Percentiles rank a stretch among this genome's conserved stretches.
phyloP scores from a whole-genome alignment of 768 basidiomycete species.

The Phlebiopsis gigantea region DNA sequence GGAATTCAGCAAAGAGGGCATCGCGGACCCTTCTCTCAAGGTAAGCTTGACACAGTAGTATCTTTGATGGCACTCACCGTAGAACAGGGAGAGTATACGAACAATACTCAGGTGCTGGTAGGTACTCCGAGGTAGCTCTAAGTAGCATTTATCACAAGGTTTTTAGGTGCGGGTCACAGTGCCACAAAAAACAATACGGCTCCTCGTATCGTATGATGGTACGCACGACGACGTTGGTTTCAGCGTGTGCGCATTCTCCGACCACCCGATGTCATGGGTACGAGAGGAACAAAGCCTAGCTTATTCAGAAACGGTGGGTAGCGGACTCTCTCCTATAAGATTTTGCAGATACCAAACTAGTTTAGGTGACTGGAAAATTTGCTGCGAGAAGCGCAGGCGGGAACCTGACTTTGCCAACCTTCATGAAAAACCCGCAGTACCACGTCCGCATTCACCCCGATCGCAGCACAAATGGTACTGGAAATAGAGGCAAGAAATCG shows the following conservation, averaged over 20 bases:
- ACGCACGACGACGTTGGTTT: constrained; percentile 55
- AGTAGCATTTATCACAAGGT: too few relatives aligned
- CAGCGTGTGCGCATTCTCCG: constrained; percentile 58
- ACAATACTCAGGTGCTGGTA: constrained; percentile 42
- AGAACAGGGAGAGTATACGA: constrained; percentile 33
- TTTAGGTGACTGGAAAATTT: constrained; percentile 56
- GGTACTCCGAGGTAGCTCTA: not conserved
- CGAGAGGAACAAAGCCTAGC: constrained; percentile 15
- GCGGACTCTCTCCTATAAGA: not conserved
- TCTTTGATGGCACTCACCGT: not conserved
- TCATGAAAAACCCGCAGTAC: constrained; percentile 91
- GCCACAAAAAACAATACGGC: constrained; percentile 29
- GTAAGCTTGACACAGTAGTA: not conserved
- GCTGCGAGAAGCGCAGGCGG: constrained; percentile 78
- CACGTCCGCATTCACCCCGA: constrained; percentile 51
- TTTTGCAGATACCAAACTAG: not conserved
- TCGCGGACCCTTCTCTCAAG: not conserved
- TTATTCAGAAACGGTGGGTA: constrained; percentile 22
- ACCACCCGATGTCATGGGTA: constrained; percentile 24
- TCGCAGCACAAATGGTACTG: not conserved
- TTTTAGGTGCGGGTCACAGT: not conserved
- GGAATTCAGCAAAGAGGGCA: constrained; percentile 5
- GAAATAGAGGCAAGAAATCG: constrained; percentile 28
- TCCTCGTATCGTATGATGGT: constrained; percentile 70
- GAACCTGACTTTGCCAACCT: constrained; percentile 72